Conservation (phyloP, 1,284 basidiomycete genomes). For the Boletus semigastroideus region DNA sequence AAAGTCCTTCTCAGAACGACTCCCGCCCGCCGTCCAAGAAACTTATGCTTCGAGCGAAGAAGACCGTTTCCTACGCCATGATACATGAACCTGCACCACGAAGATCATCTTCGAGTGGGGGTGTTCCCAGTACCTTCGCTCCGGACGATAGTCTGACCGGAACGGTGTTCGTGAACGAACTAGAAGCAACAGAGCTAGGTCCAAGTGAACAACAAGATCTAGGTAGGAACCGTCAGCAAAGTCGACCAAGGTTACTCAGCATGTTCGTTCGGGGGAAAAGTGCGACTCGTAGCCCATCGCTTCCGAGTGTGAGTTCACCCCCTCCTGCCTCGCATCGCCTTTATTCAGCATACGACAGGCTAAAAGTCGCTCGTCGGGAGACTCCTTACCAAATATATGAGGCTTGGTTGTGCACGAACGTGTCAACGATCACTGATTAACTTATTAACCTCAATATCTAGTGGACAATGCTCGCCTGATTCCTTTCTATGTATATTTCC, state of each 20-base stretch:
- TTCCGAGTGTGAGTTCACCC: conserved; percentile 17
- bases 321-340: background rate
- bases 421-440: conserved; percentile 8
- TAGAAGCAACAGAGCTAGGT: conserved; percentile 13
- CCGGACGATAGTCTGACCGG: conserved; percentile 12
- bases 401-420: conserved; percentile 7
- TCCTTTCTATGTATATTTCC: background rate
- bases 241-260: conserved; percentile 28
- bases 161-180: conserved; percentile 23
- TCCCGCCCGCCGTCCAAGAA: conserved; percentile 26
- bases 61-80: conserved; percentile 10
- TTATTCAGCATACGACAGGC: conserved; percentile 4
- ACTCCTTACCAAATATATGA: background rate
- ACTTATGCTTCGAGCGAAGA: conserved; percentile 22
- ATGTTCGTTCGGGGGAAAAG: conserved; percentile 29
- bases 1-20: conserved; percentile 38
- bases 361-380: conserved; percentile 9
- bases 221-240: conserved; percentile 13
- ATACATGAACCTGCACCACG: conserved; percentile 13
- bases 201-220: conserved; percentile 7
- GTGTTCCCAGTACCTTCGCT: background rate
- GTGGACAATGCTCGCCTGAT: conserved; percentile 1
- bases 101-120: conserved; percentile 24
- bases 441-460: conserved; percentile 5
- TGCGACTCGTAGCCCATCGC: conserved; percentile 6